These are phyloP conservation scores for Stephania cephalantha DNA, from an alignment of 164 flowering plant species.

Conservation along the genomic window DNA sequence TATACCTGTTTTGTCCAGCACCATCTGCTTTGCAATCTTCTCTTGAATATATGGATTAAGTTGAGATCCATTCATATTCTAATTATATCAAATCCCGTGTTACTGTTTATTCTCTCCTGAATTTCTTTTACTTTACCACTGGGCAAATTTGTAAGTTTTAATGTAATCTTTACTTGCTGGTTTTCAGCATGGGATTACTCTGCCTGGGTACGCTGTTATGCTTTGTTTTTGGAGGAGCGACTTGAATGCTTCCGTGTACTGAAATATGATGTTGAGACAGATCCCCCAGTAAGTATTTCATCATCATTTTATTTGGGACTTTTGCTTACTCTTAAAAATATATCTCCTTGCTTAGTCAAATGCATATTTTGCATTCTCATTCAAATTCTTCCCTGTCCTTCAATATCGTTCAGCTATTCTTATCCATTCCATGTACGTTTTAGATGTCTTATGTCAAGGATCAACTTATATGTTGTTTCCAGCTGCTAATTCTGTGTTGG, in stretches of 20 bases:
- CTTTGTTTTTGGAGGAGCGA: conserved; percentile 87
- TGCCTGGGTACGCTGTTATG: conserved; percentile 93
- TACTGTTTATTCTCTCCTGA: neutral
- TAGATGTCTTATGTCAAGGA: neutral
- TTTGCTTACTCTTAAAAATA: neutral
- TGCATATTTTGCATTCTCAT: neutral
- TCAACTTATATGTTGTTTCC: neutral
- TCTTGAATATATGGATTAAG: neutral
- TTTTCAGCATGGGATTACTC: conserved; percentile 97
- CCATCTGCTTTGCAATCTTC: neutral
- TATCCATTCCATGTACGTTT: neutral
- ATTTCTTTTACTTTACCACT: neutral
- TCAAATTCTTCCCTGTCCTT: neutral
- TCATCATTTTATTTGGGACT: neutral
- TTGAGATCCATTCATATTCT: neutral
- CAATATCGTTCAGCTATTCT: neutral
- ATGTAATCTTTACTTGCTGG: conserved; percentile 8
- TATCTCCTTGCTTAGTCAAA: neutral
- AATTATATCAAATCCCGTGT: neutral
- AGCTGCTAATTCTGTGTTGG: neutral
- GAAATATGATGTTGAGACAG: conserved; percentile 84
- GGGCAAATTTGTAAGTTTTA: neutral
- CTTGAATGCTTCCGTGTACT: conserved; percentile 82
- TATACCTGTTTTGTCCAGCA: neutral
- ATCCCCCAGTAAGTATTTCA: conserved; percentile 53